Base-by-base conservation (phyloP, 345 rosid genomes). In the Brassica cretica region DNA sequence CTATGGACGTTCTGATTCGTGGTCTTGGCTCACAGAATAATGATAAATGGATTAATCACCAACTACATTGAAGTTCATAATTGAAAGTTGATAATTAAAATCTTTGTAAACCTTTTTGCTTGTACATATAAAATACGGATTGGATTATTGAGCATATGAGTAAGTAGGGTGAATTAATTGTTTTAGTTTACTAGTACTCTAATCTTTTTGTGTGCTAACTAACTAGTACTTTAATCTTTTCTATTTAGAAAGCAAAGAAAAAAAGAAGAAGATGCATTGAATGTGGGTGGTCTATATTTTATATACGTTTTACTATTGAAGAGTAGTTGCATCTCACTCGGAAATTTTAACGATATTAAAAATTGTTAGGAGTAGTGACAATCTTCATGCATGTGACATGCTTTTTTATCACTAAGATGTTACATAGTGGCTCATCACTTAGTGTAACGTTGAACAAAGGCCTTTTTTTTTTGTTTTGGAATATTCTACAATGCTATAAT, bases 321-420 rank as follows among this genome's bases (percentile, higher is more conserved):
- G 74, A 76, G 79, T 76, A 19, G 74, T 76, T 76, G 74, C 74
- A 68, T 76, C 68, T 76, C 63, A 68, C 63, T 44, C 8, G 63
- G 14, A 68, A 60, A 68, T 61, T 56, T 44, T 46, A 61, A 5
- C 63, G 37, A 68, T 33, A 30, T 76, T 60, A 39, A 29, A 65
- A 53, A 33, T 46, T 1, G 39, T 55, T 63, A 46, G 37, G 14
- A 66, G 71, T 75, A 74, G 56, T 35, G 30, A 66, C 30, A 56
- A 25, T 66, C 9, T 66, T 66, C 72, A 66, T 74, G 55, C 71
- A 64, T 75, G 59, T 66, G 78, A 56, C 41, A 65, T 65, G 35
- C 18, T 55, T 55, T 74, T 65, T 55, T 21, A 65, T 74, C 64
- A 21, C 25, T 12, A 32, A 73, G 18, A 53, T 32, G 64, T 51